Conservation (phyloP, 1,284 basidiomycete species). For the Rhodotorula sp. region DNA sequence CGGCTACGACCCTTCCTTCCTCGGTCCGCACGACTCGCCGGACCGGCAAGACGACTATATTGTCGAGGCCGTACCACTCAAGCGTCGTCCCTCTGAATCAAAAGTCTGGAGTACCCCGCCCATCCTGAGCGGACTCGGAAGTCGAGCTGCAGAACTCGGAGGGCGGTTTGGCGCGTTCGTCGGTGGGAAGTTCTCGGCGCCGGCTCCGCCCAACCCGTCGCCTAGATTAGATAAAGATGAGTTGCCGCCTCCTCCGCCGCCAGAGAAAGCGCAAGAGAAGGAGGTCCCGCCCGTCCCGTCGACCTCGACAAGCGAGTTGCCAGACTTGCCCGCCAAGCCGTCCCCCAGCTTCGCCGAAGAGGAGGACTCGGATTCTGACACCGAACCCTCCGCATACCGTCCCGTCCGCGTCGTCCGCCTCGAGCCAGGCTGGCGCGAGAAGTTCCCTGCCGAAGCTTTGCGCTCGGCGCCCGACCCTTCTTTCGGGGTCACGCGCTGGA, state of each 20-base stretch:
- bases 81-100: background rate
- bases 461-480: background rate
- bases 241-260: constrained; percentile 7
- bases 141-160: constrained; percentile 5
- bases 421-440: constrained; percentile 28
- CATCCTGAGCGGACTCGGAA: constrained; percentile 4
- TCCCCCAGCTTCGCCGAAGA: background rate
- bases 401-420: constrained; percentile 30
- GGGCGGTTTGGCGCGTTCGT: constrained; percentile 11
- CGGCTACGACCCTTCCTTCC: constrained; percentile 33
- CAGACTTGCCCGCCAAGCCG: background rate
- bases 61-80: constrained; percentile 23
- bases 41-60: constrained; percentile 27
- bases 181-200: background rate
- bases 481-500: constrained; percentile 10
- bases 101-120: background rate
- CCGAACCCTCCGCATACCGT: constrained; percentile 30
- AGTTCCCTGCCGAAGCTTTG: constrained; percentile 21
- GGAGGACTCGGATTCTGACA: constrained; percentile 22
- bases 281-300: constrained; percentile 5
- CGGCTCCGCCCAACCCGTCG: background rate
- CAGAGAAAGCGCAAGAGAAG: constrained; percentile 3
- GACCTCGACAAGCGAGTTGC: background rate
- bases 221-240: background rate
- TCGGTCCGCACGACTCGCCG: constrained; percentile 9